These are phyloP conservation scores for Athelia psychrophila DNA, from an alignment of 1,284 basidiomycete genomes.

Conservation along the genomic window DNA sequence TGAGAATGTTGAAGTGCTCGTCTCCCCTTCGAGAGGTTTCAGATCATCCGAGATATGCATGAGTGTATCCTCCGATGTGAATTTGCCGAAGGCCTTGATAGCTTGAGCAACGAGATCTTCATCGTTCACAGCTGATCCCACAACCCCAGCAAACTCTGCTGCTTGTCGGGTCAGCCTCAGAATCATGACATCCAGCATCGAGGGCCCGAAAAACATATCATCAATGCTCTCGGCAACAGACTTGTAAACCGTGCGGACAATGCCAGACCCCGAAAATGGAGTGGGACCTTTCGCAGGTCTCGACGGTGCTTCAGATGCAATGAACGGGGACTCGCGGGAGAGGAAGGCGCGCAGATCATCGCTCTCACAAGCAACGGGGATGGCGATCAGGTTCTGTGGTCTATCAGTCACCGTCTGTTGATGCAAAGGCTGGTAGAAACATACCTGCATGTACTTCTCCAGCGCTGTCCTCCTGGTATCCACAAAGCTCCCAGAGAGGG, in stretches of 20 bases:
- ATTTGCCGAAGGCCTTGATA: constrained; percentile 64
- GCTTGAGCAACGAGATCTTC: constrained; percentile 82
- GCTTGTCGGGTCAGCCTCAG: constrained; percentile 85
- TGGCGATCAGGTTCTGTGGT: constrained; percentile 66
- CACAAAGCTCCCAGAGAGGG: constrained; percentile 79
- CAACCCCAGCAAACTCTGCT: constrained; percentile 82
- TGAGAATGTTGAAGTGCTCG: constrained; percentile 83
- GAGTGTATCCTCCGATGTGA: constrained; percentile 61
- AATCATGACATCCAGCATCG: constrained; percentile 93
- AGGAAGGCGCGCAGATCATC: constrained; percentile 84
- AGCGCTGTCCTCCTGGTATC: constrained; percentile 77
- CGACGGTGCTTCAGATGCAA: constrained; percentile 48
- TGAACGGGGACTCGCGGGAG: constrained; percentile 81
- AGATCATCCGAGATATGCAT: constrained; percentile 70
- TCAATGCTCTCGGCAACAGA: constrained; percentile 91
- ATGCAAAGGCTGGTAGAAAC: constrained; percentile 14
- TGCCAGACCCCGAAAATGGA: constrained; percentile 63
- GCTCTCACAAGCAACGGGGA: constrained; percentile 79
- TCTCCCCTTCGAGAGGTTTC: constrained; percentile 81
- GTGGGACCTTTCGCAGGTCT: constrained; percentile 35
- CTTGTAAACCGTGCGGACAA: constrained; percentile 84
- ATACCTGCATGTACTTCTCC: constrained; percentile 88
- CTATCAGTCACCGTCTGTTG: background rate
- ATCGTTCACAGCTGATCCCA: constrained; percentile 75
- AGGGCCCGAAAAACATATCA: constrained; percentile 90